Evolutionary conservation across 2,329 filamentous ascomycete species (phyloP).

Genomic region (Colletotrichum sansevieriae): DNA sequence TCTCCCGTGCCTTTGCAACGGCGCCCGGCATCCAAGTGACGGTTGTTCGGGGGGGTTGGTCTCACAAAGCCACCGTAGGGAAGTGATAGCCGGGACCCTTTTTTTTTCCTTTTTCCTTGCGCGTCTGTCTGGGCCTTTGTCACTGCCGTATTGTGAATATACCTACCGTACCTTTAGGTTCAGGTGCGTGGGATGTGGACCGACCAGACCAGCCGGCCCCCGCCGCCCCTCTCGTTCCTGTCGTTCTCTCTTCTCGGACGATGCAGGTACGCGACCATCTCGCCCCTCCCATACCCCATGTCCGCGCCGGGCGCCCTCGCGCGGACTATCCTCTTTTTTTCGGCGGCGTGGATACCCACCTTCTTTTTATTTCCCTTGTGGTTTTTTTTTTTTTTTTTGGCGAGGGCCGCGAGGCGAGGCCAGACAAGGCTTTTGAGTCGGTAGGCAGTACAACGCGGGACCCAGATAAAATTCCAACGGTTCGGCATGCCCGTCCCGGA

Average conservation of each 20-base stretch:
- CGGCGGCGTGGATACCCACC: not conserved
- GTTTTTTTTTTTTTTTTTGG: too few relatives aligned
- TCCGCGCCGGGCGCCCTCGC: not conserved
- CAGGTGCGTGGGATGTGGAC: too few relatives aligned
- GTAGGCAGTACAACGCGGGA: not conserved
- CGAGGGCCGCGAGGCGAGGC: not conserved
- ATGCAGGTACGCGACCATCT: too few relatives aligned
- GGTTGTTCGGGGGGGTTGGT: not conserved
- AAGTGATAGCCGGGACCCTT: not conserved
- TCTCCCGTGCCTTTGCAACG: conserved; percentile 9
- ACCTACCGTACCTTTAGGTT: too few relatives aligned
- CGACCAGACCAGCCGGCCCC: not conserved
- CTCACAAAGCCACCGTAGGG: conserved; percentile 8
- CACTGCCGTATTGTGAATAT: too few relatives aligned
- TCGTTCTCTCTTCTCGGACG: not conserved
- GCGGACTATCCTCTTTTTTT: not conserved
- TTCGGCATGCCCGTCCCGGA: conserved; percentile 17
- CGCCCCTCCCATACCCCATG: conserved; percentile 6
- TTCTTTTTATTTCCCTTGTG: not conserved
- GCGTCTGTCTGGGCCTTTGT: too few relatives aligned
- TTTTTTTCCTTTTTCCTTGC: not conserved
- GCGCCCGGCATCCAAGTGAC: conserved; percentile 24
- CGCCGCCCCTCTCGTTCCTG: not conserved
- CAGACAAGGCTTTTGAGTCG: not conserved
- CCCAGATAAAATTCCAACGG: conserved; percentile 6